These are phyloP conservation scores for Skeletonema marinoi DNA, from an alignment of 108 stramenopile genomes.

Conservation along the genomic window DNA sequence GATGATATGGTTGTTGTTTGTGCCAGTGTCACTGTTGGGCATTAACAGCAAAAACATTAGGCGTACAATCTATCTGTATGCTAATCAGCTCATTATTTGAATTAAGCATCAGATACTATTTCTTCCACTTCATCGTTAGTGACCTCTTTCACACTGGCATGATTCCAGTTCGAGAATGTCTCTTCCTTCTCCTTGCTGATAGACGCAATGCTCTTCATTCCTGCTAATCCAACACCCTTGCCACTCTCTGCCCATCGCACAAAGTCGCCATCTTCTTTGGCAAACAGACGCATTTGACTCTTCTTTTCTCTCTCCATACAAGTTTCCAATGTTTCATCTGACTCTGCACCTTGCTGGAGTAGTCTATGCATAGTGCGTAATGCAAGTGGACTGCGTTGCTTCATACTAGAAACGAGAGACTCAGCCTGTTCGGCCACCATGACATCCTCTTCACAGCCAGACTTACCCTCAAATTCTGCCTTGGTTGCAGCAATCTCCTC, in stretches of 20 bases:
- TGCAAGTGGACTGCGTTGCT: conserved; percentile 75
- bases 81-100: neutral
- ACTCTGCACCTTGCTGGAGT: conserved; percentile 47
- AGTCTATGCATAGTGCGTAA: conserved; percentile 63
- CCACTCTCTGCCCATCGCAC: conserved; percentile 64
- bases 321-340: conserved; percentile 55
- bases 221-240: conserved; percentile 33
- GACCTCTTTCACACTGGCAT: conserved; percentile 66
- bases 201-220: conserved; percentile 47
- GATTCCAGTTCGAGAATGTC: conserved; percentile 64
- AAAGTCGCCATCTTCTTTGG: conserved; percentile 58
- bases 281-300: conserved; percentile 59
- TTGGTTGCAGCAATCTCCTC: conserved; percentile 46
- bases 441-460: conserved; percentile 54
- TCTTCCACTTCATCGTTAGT: conserved; percentile 71
- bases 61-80: neutral
- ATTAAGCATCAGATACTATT: conserved; percentile 29
- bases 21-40: conserved; percentile 79
- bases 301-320: conserved; percentile 77
- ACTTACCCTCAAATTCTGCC: conserved; percentile 46
- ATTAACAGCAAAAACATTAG: conserved; percentile 16
- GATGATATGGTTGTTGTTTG: conserved; percentile 91
- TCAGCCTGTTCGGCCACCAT: conserved; percentile 57
- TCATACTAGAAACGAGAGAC: conserved; percentile 59
- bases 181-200: conserved; percentile 30